Evolutionary conservation across 352 stramenopile genomes (phyloP).

Genomic region (Globisporangium nodosum): DNA sequence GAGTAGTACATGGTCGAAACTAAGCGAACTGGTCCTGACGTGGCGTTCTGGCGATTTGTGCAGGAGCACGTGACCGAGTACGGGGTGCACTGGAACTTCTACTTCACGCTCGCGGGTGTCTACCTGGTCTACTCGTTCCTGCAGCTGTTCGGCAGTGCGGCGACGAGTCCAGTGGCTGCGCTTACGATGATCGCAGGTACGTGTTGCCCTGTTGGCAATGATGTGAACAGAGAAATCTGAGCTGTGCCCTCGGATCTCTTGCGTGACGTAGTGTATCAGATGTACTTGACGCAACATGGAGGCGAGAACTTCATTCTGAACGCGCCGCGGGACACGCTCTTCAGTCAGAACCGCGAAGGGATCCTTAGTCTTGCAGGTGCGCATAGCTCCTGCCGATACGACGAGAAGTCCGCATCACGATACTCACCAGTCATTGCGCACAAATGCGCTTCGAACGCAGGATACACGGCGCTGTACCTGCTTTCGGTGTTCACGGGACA

Average conservation of each 20-base stretch:
- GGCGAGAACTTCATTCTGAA: constrained; percentile 79
- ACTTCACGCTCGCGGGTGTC: constrained; percentile 93
- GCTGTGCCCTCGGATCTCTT: neutral
- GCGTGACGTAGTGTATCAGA: constrained; percentile 62
- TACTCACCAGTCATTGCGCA: neutral
- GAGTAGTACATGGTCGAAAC: neutral
- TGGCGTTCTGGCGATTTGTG: neutral
- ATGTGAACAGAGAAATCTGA: neutral
- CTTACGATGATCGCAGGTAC: constrained; percentile 37
- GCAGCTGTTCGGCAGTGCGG: constrained; percentile 38
- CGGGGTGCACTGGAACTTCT: constrained; percentile 99
- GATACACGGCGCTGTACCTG: constrained; percentile 91
- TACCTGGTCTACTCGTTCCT: constrained; percentile 70
- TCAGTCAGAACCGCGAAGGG: constrained; percentile 94
- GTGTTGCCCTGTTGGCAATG: neutral
- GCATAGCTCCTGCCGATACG: neutral
- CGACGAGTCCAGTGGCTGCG: constrained; percentile 35
- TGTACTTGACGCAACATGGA: constrained; percentile 67
- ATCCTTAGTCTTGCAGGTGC: constrained; percentile 88
- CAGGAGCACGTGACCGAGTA: constrained; percentile 97
- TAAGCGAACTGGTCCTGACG: too few species aligned
- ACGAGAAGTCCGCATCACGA: neutral
- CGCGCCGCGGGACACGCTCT: constrained; percentile 63
- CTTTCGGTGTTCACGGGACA: constrained; percentile 55
- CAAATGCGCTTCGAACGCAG: constrained; percentile 19